Conservation (phyloP, 805 yeast species). For the Saturnispora saitoi region DNA sequence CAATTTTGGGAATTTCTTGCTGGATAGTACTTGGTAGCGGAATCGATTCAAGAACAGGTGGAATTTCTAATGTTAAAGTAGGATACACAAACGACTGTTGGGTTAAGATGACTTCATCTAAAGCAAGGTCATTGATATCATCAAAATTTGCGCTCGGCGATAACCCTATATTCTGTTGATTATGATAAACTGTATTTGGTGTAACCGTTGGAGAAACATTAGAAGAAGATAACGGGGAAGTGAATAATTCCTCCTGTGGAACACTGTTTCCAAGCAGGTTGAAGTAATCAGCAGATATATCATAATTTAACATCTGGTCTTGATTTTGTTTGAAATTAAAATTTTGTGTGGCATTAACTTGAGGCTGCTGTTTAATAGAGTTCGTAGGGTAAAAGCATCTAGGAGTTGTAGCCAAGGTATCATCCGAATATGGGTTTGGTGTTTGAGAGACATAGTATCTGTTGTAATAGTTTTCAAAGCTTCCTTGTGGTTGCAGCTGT, state of each 20-base stretch:
- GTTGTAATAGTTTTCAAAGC: background rate
- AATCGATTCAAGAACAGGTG: slow-evolving; percentile 2
- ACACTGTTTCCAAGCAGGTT: slow-evolving; percentile 1
- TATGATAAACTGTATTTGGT: background rate
- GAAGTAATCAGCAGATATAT: slow-evolving; percentile 6
- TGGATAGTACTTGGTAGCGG: background rate
- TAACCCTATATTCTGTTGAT: background rate
- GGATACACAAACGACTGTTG: slow-evolving; percentile 6
- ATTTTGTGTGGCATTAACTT: no score
- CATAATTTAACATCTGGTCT: background rate
- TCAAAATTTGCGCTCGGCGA: background rate
- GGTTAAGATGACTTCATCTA: slow-evolving; percentile 8
- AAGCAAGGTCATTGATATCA: slow-evolving; percentile 3
- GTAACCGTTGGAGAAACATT: background rate
- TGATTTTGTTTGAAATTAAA: no score
- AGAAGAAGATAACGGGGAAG: slow-evolving; percentile 1
- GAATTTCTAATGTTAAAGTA: background rate
- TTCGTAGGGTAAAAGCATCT: slow-evolving; percentile 8
- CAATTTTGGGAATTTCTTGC: background rate
- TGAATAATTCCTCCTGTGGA: background rate
- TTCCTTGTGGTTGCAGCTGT: background rate
- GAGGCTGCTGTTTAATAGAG: background rate
- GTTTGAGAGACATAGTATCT: no score
- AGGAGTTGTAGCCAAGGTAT: slow-evolving; percentile 2
- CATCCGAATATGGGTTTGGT: background rate